Conservation (phyloP, 352 stramenopile species). For the Blastocystis sp. region DNA sequence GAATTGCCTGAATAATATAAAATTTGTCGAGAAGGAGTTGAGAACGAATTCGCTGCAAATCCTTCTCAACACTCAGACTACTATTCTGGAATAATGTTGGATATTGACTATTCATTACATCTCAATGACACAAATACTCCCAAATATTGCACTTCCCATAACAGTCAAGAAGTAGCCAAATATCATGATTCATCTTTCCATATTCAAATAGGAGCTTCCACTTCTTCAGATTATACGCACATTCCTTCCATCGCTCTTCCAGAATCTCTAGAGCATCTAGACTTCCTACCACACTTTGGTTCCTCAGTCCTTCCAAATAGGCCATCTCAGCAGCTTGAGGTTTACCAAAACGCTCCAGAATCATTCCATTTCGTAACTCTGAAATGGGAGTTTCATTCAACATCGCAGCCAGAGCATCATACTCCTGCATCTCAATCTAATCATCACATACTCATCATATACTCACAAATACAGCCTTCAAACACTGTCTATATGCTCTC, state of each 20-base stretch:
- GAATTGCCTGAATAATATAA: not conserved
- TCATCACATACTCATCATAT: not conserved
- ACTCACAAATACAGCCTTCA: not conserved
- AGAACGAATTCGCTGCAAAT: not conserved
- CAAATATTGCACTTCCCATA: slow-evolving; percentile 23
- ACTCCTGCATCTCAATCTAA: slow-evolving; percentile 38
- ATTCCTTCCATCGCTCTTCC: slow-evolving; percentile 52
- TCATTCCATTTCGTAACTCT: slow-evolving; percentile 31
- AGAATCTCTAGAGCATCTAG: not conserved
- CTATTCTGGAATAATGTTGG: not conserved
- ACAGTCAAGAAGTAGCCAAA: slow-evolving; percentile 1
- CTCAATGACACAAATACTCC: not conserved
- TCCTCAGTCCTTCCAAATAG: slow-evolving; percentile 33
- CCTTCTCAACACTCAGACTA: not conserved
- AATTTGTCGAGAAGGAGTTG: not conserved
- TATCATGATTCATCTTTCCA: slow-evolving; percentile 31
- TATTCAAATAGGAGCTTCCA: slow-evolving; percentile 30
- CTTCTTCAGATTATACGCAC: slow-evolving; percentile 1
- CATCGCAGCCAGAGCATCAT: slow-evolving; percentile 12
- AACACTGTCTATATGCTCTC: not conserved
- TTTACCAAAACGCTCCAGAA: slow-evolving; percentile 5
- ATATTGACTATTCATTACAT: not conserved
- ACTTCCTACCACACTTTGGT: slow-evolving; percentile 2
- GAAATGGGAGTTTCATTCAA: not conserved
- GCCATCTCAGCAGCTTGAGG: slow-evolving; percentile 9